Base-by-base conservation (phyloP, 768 basidiomycete species). In the Gymnopilus dilepis region DNA sequence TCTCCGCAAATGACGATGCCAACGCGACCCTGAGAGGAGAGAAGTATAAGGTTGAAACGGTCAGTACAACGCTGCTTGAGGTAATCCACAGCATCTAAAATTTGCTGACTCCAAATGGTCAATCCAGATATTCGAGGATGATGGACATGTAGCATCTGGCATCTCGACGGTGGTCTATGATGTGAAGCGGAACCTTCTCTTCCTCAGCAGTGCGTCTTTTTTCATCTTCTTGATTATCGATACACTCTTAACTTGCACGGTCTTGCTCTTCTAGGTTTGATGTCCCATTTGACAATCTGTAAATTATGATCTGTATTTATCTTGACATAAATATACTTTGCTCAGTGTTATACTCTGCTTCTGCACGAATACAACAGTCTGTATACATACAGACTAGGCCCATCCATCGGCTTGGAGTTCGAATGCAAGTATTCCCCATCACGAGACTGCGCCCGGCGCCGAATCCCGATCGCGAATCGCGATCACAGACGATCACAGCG, bases 111-210 rank as follows among this genome's bases (percentile, higher is more conserved):
- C n/a, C n/a, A 37, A 37, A 37, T 37, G 34, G 15, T 37, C 8
- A 37, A 9, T 37, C 34, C 53, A 66, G 65, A 42, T 66, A 54
- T 87, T 89, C 53, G 84, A 88, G 68, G 86, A 90, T 68, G 75
- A 84, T 58, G 87, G 89, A 15, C 75, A 70, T 9, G 54, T 84
- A 26, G 80, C 81, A 5, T 81, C 81, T 6, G 83, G 79, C 5
- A 75, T 78, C 37, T 89, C 88, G 2, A 75, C 80, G 4, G 85
- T 74, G 1, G 85, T 77, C 19, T 80, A 84, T 64, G 84, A 87
- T 58, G 70, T 78, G 6, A 61, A 78, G 63, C 75, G 82, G 33
- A 68, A 74, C 21, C 75, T 69, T 30, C 67, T 89, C 17, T 89
- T 82, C 69, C 67, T 87, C 62, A 80, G 82, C 65, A 86, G 87